phyloP scores from a whole-genome alignment of 2,329 filamentous ascomycete species.

The Emericellopsis cladophorae region DNA sequence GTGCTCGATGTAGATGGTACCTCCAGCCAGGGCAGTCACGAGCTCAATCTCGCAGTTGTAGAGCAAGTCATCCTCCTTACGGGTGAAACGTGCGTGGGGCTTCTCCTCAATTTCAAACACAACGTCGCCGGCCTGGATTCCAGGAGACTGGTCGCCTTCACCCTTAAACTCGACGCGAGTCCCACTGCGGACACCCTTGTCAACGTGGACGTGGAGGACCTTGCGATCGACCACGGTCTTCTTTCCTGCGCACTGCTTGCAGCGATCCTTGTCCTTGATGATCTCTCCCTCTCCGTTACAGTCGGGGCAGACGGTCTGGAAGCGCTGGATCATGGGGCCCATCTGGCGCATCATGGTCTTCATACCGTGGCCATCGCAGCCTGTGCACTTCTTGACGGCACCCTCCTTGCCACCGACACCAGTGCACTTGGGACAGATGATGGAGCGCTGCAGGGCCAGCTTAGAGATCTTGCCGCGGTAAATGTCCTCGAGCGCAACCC shows the following conservation, averaged over 20 bases:
- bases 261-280: slow-evolving; percentile 93
- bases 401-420: slow-evolving; percentile 95
- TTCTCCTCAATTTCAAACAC: slow-evolving; percentile 99
- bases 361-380: slow-evolving; percentile 91
- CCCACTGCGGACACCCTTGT: slow-evolving; percentile 83
- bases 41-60: slow-evolving; percentile 94
- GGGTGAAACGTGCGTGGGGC: slow-evolving; percentile 89
- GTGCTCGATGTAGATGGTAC: slow-evolving; percentile 85
- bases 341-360: slow-evolving; percentile 99
- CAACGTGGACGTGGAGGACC: slow-evolving; percentile 95
- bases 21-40: slow-evolving; percentile 85
- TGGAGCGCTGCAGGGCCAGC: slow-evolving; percentile 89
- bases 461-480: slow-evolving; percentile 98
- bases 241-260: slow-evolving; percentile 93
- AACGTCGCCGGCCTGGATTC: slow-evolving; percentile 87
- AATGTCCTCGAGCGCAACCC: slow-evolving; percentile 94
- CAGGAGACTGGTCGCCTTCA: slow-evolving; percentile 91
- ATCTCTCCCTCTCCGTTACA: slow-evolving; percentile 96
- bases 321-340: slow-evolving; percentile 99
- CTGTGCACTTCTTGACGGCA: slow-evolving; percentile 82
- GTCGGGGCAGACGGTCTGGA: slow-evolving; percentile 98
- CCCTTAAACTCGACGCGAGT: slow-evolving; percentile 96
- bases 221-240: slow-evolving; percentile 97
- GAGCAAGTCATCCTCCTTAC: slow-evolving; percentile 91
- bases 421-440: slow-evolving; percentile 91